Percentiles rank a stretch among this genome's conserved stretches.
These are phyloP conservation scores for Luffa aegyptiaca DNA, from an alignment of 306 rosid species.

Conservation along the genomic window DNA sequence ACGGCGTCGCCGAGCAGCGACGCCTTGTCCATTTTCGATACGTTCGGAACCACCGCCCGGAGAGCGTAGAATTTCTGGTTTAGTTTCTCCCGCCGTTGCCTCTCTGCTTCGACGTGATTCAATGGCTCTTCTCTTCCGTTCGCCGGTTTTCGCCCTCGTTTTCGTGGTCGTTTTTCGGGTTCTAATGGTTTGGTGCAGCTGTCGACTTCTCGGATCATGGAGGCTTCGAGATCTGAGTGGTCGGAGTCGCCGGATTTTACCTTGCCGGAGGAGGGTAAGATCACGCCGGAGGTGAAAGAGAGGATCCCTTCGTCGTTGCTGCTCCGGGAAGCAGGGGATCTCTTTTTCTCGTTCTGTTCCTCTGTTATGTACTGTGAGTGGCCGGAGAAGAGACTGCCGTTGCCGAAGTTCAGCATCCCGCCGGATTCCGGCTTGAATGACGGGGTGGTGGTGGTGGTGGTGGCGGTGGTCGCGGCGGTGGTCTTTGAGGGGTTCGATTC, in stretches of 20 bases:
- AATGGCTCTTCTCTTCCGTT: slow-evolving; percentile 93
- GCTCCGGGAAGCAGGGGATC: slow-evolving; percentile 54
- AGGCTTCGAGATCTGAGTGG: slow-evolving; percentile 84
- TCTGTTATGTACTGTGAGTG: slow-evolving; percentile 35
- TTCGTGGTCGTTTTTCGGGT: slow-evolving; percentile 73
- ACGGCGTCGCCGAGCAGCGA: slow-evolving; percentile 86
- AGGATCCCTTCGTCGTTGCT: slow-evolving; percentile 78
- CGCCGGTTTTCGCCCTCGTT: slow-evolving; percentile 83
- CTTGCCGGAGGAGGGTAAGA: slow-evolving; percentile 12
- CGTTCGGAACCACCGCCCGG: slow-evolving; percentile 87
- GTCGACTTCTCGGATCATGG: slow-evolving; percentile 54
- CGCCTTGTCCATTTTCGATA: slow-evolving; percentile 95
- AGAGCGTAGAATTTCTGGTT: slow-evolving; percentile 91
- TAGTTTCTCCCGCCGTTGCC: slow-evolving; percentile 84
- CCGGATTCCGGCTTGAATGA: slow-evolving; percentile 69
- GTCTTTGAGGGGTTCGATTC: slow-evolving; percentile 25
- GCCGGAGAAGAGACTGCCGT: slow-evolving; percentile 37
- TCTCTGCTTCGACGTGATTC: slow-evolving; percentile 91
- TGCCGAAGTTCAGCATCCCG: slow-evolving; percentile 70
- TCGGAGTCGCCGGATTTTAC: slow-evolving; percentile 56
- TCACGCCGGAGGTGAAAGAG: slow-evolving; percentile 69
- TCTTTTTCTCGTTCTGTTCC: slow-evolving; percentile 41
- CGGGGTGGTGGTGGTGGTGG: slow-evolving; percentile 3
- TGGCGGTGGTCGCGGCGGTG: not conserved
- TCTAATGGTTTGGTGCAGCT: slow-evolving; percentile 50